phyloP scores from a whole-genome alignment of 1,139 yeast genomes.

The Yamadazyma membranifaciens region DNA sequence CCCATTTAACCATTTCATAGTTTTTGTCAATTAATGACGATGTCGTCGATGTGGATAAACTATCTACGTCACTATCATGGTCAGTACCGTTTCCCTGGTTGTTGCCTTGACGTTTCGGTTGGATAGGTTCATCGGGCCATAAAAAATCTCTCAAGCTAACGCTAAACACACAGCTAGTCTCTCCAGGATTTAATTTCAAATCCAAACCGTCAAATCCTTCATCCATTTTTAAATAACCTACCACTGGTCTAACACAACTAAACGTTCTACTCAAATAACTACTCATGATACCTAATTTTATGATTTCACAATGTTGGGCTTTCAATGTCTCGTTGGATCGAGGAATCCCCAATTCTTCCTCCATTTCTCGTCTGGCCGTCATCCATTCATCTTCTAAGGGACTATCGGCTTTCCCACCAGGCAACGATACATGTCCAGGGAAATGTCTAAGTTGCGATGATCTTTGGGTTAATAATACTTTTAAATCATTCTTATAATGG shows the following conservation, averaged over 20 bases:
- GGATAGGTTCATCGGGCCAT: conserved; percentile 32
- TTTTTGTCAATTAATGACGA: conserved; percentile 27
- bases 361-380: conserved; percentile 78
- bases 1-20: conserved; percentile 54
- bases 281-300: conserved; percentile 62
- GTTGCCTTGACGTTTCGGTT: conserved; percentile 9
- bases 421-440: conserved; percentile 86
- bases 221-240: conserved; percentile 53
- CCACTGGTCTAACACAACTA: conserved; percentile 78
- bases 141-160: conserved; percentile 64
- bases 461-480: conserved; percentile 76
- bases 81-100: background rate
- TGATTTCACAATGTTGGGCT: conserved; percentile 53
- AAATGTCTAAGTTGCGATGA: conserved; percentile 67
- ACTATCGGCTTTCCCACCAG: conserved; percentile 83
- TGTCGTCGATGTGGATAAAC: conserved; percentile 11
- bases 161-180: conserved; percentile 64
- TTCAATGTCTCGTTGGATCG: conserved; percentile 44
- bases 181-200: conserved; percentile 64
- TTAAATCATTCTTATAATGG: conserved; percentile 64
- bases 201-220: conserved; percentile 27
- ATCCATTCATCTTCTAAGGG: conserved; percentile 65
- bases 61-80: conserved; percentile 12
- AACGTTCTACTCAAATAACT: conserved; percentile 77
- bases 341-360: conserved; percentile 81